Evolutionary conservation across 768 basidiomycete species (phyloP).

Genomic region (Fomitopsis pulvina): DNA sequence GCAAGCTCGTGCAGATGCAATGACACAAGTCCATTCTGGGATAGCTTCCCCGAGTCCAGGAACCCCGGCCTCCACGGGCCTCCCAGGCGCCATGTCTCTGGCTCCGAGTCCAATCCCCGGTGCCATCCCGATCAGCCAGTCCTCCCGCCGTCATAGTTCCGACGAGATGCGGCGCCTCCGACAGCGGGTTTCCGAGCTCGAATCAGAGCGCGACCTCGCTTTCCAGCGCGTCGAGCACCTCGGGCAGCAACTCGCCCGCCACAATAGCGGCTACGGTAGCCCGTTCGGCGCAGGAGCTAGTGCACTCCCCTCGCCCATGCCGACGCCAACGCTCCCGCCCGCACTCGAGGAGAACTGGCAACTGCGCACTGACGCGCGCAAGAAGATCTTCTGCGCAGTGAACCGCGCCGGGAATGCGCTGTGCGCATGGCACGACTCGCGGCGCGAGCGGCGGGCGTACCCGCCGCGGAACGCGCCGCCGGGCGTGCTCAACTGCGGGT

Average conservation of each 20-base stretch:
- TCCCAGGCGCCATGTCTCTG: conserved; percentile 22
- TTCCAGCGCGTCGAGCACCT: conserved; percentile 42
- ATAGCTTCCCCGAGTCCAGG: conserved; percentile 13
- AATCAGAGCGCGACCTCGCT: conserved; percentile 48
- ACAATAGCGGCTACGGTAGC: conserved; percentile 7
- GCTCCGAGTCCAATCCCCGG: conserved; percentile 18
- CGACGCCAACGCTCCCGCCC: conserved; percentile 30
- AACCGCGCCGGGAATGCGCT: conserved; percentile 86
- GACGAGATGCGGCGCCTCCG: conserved; percentile 52
- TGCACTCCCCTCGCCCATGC: conserved; percentile 24
- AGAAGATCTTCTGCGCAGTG: conserved; percentile 66
- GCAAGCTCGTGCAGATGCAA: conserved; percentile 9
- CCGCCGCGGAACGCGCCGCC: conserved; percentile 78
- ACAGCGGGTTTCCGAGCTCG: conserved; percentile 54
- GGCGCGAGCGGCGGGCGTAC: conserved; percentile 70
- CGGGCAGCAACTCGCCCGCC: conserved; percentile 35
- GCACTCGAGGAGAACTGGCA: conserved; percentile 61
- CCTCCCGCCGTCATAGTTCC: conserved; percentile 26
- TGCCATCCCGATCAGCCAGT: conserved; percentile 14
- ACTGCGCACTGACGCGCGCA: conserved; percentile 66
- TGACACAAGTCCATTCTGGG: conserved; percentile 14
- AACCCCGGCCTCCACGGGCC: conserved; percentile 11
- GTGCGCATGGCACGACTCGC: conserved; percentile 87
- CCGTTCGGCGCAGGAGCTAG: conserved; percentile 14
- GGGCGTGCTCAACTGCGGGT: conserved; percentile 80